Evolutionary conservation across 352 stramenopile genomes (phyloP).

Genomic region (Globisporangium rhizosaccharum): DNA sequence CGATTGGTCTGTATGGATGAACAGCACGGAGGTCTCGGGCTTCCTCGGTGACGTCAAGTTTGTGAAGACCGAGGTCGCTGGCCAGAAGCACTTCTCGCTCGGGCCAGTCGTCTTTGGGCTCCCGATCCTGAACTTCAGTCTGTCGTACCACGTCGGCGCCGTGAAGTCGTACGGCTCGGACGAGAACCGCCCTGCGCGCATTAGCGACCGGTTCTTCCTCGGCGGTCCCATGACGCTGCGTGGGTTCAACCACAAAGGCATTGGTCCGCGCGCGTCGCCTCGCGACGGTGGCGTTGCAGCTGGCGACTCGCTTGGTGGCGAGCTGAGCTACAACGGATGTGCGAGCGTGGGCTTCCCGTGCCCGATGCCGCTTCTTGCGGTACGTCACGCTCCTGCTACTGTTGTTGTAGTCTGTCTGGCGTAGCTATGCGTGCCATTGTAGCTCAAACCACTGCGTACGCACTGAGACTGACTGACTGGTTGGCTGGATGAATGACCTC

Average conservation of each 20-base stretch:
- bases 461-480: neutral
- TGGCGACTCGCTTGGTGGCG: slow-evolving; percentile 85
- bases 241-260: slow-evolving; percentile 89
- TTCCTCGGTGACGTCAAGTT: slow-evolving; percentile 87
- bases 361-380: slow-evolving; percentile 72
- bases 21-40: slow-evolving; percentile 80
- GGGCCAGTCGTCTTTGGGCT: slow-evolving; percentile 59
- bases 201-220: slow-evolving; percentile 91
- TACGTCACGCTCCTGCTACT: slow-evolving; percentile 25
- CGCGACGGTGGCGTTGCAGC: slow-evolving; percentile 77
- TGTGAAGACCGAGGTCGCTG: slow-evolving; percentile 80
- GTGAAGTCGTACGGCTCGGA: slow-evolving; percentile 79
- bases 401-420: neutral
- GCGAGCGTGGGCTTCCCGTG: slow-evolving; percentile 86
- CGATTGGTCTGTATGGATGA: neutral
- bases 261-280: slow-evolving; percentile 81
- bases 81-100: slow-evolving; percentile 76
- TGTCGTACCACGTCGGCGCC: slow-evolving; percentile 70
- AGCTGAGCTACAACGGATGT: slow-evolving; percentile 84
- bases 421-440: neutral
- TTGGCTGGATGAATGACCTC: neutral
- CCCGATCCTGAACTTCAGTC: slow-evolving; percentile 77
- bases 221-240: slow-evolving; percentile 85
- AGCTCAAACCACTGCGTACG: neutral
- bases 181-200: slow-evolving; percentile 68